Evolutionary conservation across 176 grass and related monocot species (phyloP).

Genomic region (Oryza punctata): DNA sequence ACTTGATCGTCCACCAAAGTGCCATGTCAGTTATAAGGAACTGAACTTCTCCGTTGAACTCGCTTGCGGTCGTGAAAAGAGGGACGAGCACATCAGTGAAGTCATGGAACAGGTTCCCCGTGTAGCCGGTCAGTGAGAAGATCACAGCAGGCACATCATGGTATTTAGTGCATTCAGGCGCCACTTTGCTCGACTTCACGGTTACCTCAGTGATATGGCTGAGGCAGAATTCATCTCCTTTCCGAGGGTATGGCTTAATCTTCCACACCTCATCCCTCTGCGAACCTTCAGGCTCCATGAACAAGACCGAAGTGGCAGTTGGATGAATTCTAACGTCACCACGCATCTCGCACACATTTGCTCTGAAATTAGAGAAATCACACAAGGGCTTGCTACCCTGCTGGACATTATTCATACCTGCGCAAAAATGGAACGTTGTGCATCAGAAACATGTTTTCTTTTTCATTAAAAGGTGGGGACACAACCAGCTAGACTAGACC

Average conservation of each 20-base stretch:
- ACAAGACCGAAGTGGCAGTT: conserved; percentile 44
- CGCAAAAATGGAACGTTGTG: not conserved
- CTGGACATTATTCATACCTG: conserved; percentile 20
- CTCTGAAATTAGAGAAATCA: conserved; percentile 54
- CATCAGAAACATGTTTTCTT: conserved; percentile 4
- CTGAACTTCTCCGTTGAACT: conserved; percentile 71
- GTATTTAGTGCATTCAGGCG: conserved; percentile 54
- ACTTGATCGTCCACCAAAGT: conserved; percentile 68
- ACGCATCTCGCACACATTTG: conserved; percentile 62
- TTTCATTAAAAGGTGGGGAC: not conserved
- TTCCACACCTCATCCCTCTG: conserved; percentile 52
- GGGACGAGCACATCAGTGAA: conserved; percentile 85
- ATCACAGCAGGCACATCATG: conserved; percentile 57
- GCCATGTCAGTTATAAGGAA: conserved; percentile 51
- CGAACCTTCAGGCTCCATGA: conserved; percentile 34
- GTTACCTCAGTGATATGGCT: conserved; percentile 58
- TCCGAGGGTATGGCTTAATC: conserved; percentile 79
- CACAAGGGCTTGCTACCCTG: conserved; percentile 51
- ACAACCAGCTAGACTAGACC: not conserved
- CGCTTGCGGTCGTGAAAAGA: conserved; percentile 60
- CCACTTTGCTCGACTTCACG: conserved; percentile 48
- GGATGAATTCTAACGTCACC: conserved; percentile 62
- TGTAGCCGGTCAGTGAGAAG: conserved; percentile 61
- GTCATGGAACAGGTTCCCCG: conserved; percentile 70
- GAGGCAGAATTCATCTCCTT: conserved; percentile 63